These are phyloP conservation scores for Camellia sinensis DNA, from an alignment of 148 eudicot species.

Conservation along the genomic window DNA sequence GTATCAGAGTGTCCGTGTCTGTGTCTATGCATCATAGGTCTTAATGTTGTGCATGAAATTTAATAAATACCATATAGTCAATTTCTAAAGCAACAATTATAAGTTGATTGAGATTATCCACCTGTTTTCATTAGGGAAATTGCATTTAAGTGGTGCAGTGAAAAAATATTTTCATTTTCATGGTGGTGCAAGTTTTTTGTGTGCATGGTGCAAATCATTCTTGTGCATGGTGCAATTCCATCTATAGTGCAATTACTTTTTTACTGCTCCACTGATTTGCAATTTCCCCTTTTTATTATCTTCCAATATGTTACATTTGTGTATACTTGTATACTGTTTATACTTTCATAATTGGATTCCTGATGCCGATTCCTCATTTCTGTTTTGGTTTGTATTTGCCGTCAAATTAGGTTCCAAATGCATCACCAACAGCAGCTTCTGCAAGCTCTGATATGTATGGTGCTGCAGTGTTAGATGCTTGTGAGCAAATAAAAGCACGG, in stretches of 20 bases:
- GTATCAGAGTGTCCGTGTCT: no score
- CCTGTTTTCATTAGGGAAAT: no score
- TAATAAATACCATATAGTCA: not conserved
- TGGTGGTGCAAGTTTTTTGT: no score
- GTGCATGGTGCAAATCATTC: no score
- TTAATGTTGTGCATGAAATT: not conserved
- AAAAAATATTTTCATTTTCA: no score
- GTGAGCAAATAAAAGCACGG: slow-evolving; percentile 86
- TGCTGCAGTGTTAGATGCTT: slow-evolving; percentile 96
- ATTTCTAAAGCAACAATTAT: not conserved
- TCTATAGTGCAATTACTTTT: no score
- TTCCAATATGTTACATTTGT: not conserved
- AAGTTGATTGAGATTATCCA: slow-evolving; percentile 2
- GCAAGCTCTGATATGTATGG: slow-evolving; percentile 98
- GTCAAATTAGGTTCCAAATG: slow-evolving; percentile 76
- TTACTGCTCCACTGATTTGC: no score
- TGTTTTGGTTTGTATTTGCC: slow-evolving; percentile 17
- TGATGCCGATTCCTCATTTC: not conserved
- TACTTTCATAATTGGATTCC: not conserved
- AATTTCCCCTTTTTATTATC: not conserved
- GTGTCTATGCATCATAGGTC: no score
- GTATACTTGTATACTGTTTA: not conserved
- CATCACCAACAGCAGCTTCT: slow-evolving; percentile 98
- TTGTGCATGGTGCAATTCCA: no score
- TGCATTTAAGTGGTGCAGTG: no score